Percentiles rank a stretch among this genome's conserved stretches.
These are phyloP conservation scores for Ilex aquifolium DNA, from an alignment of 257 asterid species.

Conservation along the genomic window DNA sequence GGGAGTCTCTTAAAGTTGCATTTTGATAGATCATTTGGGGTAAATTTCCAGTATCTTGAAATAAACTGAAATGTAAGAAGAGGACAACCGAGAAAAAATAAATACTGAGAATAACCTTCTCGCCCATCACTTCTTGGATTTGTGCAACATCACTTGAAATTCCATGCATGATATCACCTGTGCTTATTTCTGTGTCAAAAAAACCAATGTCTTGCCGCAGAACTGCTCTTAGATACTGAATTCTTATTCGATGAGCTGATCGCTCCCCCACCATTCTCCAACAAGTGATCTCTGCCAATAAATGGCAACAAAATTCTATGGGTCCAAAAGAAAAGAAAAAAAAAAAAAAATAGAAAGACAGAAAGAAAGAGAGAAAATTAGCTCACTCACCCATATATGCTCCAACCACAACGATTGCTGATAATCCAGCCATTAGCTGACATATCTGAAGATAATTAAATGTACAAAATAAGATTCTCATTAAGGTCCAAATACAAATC, in stretches of 20 bases:
- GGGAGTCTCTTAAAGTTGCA: no score
- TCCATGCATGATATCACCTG: constrained; percentile 86
- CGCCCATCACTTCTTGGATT: constrained; percentile 89
- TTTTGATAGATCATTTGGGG: no score
- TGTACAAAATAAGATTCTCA: not conserved
- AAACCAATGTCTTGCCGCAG: constrained; percentile 69
- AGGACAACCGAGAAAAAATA: not conserved
- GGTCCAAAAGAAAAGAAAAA: not conserved
- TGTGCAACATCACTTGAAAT: constrained; percentile 88
- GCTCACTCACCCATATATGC: constrained; percentile 64
- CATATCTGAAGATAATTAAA: constrained; percentile 41
- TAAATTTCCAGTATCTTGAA: no score
- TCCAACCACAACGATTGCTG: constrained; percentile 61
- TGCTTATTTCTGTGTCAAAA: constrained; percentile 64
- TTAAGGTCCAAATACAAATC: not conserved
- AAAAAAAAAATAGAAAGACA: not conserved
- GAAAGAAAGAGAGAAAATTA: not conserved
- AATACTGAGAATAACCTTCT: constrained; percentile 42
- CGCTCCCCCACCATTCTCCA: constrained; percentile 87
- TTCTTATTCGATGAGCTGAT: constrained; percentile 72
- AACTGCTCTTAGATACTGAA: constrained; percentile 68
- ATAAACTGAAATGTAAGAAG: no score
- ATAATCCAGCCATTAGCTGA: constrained; percentile 60
- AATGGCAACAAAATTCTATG: not conserved
- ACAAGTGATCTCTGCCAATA: constrained; percentile 63